Conservation (phyloP, 208 protist genomes). For the Phytomonas sp. region DNA sequence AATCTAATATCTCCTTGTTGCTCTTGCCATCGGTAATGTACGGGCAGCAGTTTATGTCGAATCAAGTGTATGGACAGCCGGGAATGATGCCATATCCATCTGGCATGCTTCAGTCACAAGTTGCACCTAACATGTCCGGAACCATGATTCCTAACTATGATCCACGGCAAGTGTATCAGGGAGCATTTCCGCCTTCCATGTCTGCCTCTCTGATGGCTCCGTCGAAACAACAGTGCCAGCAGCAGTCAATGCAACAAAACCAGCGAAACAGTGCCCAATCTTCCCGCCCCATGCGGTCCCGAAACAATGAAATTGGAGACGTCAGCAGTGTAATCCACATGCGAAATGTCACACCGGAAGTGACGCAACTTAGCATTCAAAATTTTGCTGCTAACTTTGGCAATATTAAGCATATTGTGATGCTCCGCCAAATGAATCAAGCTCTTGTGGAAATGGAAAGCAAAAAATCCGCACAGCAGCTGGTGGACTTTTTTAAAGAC, state of each 20-base stretch:
- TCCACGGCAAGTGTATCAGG: slow-evolving; percentile 15
- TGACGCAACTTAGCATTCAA: slow-evolving; percentile 87
- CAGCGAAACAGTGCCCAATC: neutral
- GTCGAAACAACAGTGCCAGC: slow-evolving; percentile 2
- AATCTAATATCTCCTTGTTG: slow-evolving; percentile 3
- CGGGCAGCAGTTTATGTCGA: slow-evolving; percentile 55
- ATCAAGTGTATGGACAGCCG: slow-evolving; percentile 57
- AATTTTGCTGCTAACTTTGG: slow-evolving; percentile 83
- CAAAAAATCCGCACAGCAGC: slow-evolving; percentile 73
- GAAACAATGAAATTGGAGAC: slow-evolving; percentile 86
- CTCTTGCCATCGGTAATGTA: slow-evolving; percentile 35
- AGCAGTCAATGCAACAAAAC: slow-evolving; percentile 8
- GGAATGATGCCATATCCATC: slow-evolving; percentile 64
- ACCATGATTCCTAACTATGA: slow-evolving; percentile 40
- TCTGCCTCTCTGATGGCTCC: neutral
- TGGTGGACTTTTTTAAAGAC: slow-evolving; percentile 85
- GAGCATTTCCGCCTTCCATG: slow-evolving; percentile 22
- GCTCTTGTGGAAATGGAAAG: slow-evolving; percentile 90
- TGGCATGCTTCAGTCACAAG: slow-evolving; percentile 21
- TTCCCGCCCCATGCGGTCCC: slow-evolving; percentile 14
- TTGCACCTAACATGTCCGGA: slow-evolving; percentile 21
- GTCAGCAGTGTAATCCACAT: slow-evolving; percentile 83
- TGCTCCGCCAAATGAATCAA: slow-evolving; percentile 92
- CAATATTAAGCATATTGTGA: slow-evolving; percentile 88
- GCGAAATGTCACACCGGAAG: slow-evolving; percentile 86